A percentile compares a stretch with the other conserved stretches of the same genome.
Evolutionary conservation across 805 yeast genomes (phyloP).

Genomic region (Hagleromyces aurorensis): DNA sequence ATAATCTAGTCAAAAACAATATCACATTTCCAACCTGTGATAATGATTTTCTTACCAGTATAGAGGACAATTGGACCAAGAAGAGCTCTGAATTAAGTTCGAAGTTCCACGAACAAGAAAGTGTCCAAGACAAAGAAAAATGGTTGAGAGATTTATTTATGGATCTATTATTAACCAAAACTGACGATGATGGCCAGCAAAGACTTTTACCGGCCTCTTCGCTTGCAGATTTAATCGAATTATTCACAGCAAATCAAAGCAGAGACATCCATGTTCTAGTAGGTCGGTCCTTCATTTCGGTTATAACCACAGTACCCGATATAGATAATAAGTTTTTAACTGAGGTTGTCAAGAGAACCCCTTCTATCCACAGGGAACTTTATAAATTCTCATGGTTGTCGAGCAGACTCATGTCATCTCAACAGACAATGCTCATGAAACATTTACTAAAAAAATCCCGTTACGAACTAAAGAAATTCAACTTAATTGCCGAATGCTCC

Average conservation of each 20-base stretch:
- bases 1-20: slow-evolving; percentile 9
- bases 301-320: slow-evolving; percentile 10
- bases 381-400: slow-evolving; percentile 28
- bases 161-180: slow-evolving; percentile 12
- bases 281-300: slow-evolving; percentile 20
- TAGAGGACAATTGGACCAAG: slow-evolving; percentile 11
- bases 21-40: slow-evolving; percentile 2
- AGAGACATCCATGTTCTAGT: too few species aligned
- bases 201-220: too few species aligned
- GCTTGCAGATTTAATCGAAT: too few species aligned
- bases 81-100: slow-evolving; percentile 7
- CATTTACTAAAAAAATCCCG: slow-evolving; percentile 24
- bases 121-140: slow-evolving; percentile 11
- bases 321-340: slow-evolving; percentile 16
- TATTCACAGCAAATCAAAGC: too few species aligned
- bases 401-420: slow-evolving; percentile 22
- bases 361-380: slow-evolving; percentile 14
- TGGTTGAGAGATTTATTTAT: slow-evolving; percentile 19
- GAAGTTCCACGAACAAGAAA: slow-evolving; percentile 10
- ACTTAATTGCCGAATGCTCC: slow-evolving; percentile 62
- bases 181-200: too few species aligned
- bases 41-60: slow-evolving; percentile 9
- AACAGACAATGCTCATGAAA: slow-evolving; percentile 18
- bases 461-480: slow-evolving; percentile 46
- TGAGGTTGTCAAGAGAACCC: slow-evolving; percentile 8